Evolutionary conservation across 495 filamentous ascomycete species (phyloP).

Genomic region (Xylaria flabelliformis): DNA sequence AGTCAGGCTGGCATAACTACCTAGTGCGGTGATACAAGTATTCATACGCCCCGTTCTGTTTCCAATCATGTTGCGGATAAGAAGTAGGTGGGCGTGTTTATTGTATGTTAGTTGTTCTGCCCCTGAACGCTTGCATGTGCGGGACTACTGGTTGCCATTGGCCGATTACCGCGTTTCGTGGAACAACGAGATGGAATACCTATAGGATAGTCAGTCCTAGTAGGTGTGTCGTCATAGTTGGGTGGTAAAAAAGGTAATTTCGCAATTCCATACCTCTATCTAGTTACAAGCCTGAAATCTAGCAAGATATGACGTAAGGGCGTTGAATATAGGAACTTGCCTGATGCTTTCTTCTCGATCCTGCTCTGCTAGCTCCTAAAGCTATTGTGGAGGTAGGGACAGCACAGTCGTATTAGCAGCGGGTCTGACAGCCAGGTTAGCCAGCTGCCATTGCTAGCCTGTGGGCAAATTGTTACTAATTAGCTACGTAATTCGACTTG

Average conservation of each 20-base stretch:
- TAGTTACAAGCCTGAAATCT: neutral
- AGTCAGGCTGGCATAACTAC: neutral
- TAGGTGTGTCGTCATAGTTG: neutral
- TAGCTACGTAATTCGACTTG: neutral
- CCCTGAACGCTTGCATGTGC: neutral
- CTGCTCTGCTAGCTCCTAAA: neutral
- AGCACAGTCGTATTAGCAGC: neutral
- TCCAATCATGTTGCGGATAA: conserved; percentile 9
- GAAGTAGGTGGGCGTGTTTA: neutral
- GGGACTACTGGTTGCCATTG: neutral
- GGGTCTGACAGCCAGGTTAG: neutral
- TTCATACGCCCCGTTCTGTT: neutral
- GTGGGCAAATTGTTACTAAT: neutral
- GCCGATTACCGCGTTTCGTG: neutral
- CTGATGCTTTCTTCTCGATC: neutral
- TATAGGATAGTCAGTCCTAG: neutral
- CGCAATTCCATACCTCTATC: neutral
- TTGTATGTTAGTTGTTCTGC: neutral
- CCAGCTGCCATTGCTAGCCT: neutral
- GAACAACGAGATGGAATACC: neutral
- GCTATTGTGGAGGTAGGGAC: neutral
- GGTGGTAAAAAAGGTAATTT: neutral
- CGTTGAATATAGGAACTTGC: neutral
- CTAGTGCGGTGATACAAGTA: neutral
- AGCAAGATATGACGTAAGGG: neutral